phyloP scores from a whole-genome alignment of 2,329 filamentous ascomycete genomes.

The Fusarium coffeatum region DNA sequence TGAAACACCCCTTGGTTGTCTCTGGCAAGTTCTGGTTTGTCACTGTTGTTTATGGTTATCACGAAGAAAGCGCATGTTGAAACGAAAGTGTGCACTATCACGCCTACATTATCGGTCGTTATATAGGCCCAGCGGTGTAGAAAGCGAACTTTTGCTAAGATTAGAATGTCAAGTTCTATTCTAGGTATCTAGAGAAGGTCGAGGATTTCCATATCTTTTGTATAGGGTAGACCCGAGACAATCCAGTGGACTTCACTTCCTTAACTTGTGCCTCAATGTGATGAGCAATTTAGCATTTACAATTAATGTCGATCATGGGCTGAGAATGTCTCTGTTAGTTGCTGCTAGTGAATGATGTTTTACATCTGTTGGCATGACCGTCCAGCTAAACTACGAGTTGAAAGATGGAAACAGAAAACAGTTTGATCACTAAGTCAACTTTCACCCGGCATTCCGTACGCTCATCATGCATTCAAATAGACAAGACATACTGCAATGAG shows the following conservation, averaged over 20 bases:
- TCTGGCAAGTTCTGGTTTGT: not conserved
- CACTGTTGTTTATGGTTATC: not conserved
- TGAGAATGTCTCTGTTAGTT: not conserved
- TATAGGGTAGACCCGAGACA: not conserved
- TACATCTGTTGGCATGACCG: not conserved
- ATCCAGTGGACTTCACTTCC: not conserved
- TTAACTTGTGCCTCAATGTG: not conserved
- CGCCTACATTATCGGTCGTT: not conserved
- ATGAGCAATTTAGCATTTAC: not conserved
- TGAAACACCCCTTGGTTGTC: not conserved
- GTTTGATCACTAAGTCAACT: not conserved
- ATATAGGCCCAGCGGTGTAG: not conserved
- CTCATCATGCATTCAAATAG: not conserved
- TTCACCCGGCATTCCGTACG: not conserved
- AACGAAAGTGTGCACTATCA: constrained; percentile 1
- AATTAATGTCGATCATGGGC: not conserved
- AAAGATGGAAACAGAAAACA: not conserved
- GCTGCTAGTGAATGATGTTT: not conserved
- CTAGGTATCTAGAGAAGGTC: not conserved
- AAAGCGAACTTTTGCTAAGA: not conserved
- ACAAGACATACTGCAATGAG: not conserved
- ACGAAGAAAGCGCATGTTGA: constrained; percentile 26
- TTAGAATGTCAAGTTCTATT: not conserved
- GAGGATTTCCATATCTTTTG: not conserved
- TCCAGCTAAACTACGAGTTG: not conserved